phyloP scores from a whole-genome alignment of 2,329 filamentous ascomycete genomes.

The Colletotrichum scovillei region DNA sequence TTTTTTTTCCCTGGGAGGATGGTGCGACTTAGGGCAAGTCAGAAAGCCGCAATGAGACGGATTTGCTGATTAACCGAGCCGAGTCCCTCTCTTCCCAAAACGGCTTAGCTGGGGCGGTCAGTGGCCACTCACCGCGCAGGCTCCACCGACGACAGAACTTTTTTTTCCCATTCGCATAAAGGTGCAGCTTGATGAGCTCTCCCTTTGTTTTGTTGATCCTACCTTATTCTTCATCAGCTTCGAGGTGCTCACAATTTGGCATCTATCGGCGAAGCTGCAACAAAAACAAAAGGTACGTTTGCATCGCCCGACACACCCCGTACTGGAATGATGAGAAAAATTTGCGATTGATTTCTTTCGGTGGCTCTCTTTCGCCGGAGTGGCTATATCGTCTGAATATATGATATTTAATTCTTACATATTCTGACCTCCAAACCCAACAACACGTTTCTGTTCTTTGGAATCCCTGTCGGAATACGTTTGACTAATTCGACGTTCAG shows the following conservation, averaged over 20 bases:
- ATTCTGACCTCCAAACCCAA: slow-evolving; percentile 77
- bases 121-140: background rate
- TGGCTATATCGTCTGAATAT: slow-evolving; percentile 78
- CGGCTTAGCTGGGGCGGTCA: slow-evolving; percentile 8
- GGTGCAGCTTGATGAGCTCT: background rate
- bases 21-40: slow-evolving; percentile 6
- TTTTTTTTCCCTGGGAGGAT: slow-evolving; percentile 17
- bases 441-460: background rate
- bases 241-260: slow-evolving; percentile 1
- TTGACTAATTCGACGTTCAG: slow-evolving; percentile 22
- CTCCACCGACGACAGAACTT: slow-evolving; percentile 26
- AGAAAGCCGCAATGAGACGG: background rate
- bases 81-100: background rate
- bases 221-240: slow-evolving; percentile 4
- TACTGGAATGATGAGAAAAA: slow-evolving; percentile 86
- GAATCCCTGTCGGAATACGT: background rate
- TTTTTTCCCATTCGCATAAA: slow-evolving; percentile 18
- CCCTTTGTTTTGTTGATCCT: background rate
- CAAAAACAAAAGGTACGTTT: slow-evolving; percentile 39
- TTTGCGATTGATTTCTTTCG: slow-evolving; percentile 96
- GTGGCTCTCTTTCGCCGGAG: slow-evolving; percentile 92
- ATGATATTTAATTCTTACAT: slow-evolving; percentile 99
- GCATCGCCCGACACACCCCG: slow-evolving; percentile 14
- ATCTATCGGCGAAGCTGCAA: background rate
- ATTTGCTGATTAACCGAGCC: slow-evolving; percentile 25